Evolutionary conservation across 352 stramenopile genomes (phyloP), one percentile per base, ranked within the genome.

Genomic region (Aphanomyces invadans): DNA sequence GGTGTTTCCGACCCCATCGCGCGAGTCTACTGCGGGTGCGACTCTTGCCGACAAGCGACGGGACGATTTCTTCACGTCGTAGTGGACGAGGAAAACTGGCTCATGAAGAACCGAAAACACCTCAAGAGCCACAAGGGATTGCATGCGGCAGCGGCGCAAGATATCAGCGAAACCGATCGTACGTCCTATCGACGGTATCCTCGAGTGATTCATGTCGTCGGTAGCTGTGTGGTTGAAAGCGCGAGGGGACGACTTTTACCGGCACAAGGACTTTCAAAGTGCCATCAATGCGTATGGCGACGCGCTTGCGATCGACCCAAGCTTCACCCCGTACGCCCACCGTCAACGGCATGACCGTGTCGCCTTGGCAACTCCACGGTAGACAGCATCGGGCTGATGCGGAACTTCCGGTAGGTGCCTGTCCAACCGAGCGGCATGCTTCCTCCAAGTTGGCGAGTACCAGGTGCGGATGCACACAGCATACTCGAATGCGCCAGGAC

Each of bases 171-270:
- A 74, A 89, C 70, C 25, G 84, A 93, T 62, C 84, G 84, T 93
- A 78, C 12, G 80, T 73, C 7, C 2, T 61, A 7, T 46, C 36
- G 31, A 33, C 25, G 25, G 3, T 28, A 33, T 56, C 17, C 42
- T 61, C 21, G 19, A 29, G 7, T n/a, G n/a, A n/a, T n/a, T n/a
- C n/a, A n/a, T n/a, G n/a, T n/a, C n/a, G n/a, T n/a, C n/a, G n/a
- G n/a, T n/a, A 93, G 84, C 82, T 7, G 83, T 87, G 66, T 93
- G 84, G 84, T 65, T 93, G n/a, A 93, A 93, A 51, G 84, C 84
- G 0, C 91, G 90, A 68, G 84, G 74, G n/a, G 84, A 91, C 69
- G 84, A 91, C 44, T 93, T 91, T 63, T 91, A 87, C 39, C 79
- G 78, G 32, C 76, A 77, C 1, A 81, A 71, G 10, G 84, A 93